Evolutionary conservation across 2,329 filamentous ascomycete species (phyloP).

Genomic region (Colletotrichum zoysiae): DNA sequence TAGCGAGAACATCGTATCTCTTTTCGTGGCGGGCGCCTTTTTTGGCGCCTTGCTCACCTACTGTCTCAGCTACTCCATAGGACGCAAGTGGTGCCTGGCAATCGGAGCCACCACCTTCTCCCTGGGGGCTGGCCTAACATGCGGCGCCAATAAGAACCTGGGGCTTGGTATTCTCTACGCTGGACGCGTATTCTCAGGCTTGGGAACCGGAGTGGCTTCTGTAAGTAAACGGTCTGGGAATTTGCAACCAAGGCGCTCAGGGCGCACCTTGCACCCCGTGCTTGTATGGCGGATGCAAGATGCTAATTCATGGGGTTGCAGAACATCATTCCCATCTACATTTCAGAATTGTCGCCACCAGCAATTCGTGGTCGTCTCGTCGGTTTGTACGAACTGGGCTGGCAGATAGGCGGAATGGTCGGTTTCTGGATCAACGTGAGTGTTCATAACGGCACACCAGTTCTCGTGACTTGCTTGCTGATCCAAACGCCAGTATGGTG

Average conservation of each 20-base stretch:
- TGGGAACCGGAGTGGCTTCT: slow-evolving; percentile 54
- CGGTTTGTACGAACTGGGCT: slow-evolving; percentile 67
- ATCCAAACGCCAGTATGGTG: slow-evolving; percentile 44
- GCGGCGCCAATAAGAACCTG: slow-evolving; percentile 66
- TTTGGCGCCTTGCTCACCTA: slow-evolving; percentile 75
- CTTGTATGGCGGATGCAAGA: neutral
- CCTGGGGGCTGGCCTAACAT: slow-evolving; percentile 65
- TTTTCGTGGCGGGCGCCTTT: slow-evolving; percentile 78
- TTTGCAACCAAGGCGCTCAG: neutral
- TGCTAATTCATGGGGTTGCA: slow-evolving; percentile 48
- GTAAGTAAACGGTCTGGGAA: slow-evolving; percentile 1
- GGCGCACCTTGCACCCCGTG: neutral
- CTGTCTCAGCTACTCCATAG: slow-evolving; percentile 68
- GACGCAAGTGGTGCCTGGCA: slow-evolving; percentile 64
- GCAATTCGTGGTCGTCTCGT: slow-evolving; percentile 67
- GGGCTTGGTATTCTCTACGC: slow-evolving; percentile 61
- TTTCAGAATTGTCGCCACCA: slow-evolving; percentile 61
- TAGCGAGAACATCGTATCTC: slow-evolving; percentile 74
- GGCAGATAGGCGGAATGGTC: slow-evolving; percentile 64
- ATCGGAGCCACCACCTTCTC: slow-evolving; percentile 50
- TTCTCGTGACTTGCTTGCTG: slow-evolving; percentile 46
- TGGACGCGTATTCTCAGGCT: slow-evolving; percentile 64
- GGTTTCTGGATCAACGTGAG: slow-evolving; percentile 63
- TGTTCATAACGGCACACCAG: slow-evolving; percentile 43
- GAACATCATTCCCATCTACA: slow-evolving; percentile 62